Conservation (phyloP, 768 basidiomycete species). For the Hericium erinaceus region DNA sequence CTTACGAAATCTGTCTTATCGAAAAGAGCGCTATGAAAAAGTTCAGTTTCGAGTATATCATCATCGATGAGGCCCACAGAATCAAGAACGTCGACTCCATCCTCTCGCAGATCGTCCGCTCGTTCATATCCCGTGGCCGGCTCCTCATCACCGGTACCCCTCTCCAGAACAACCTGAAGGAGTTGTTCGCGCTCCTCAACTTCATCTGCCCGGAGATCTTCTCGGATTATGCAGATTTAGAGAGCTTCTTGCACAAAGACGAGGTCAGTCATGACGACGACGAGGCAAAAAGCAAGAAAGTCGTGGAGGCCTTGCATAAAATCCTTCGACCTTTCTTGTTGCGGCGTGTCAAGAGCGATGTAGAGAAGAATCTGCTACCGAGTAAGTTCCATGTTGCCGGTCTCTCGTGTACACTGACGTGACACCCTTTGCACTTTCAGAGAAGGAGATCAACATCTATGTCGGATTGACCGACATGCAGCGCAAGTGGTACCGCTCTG, state of each 20-base stretch:
- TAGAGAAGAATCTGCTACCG: conserved; percentile 91
- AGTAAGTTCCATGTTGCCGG: conserved; percentile 36
- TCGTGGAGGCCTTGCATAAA: conserved; percentile 95
- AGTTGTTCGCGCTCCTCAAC: conserved; percentile 85
- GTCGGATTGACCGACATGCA: conserved; percentile 97
- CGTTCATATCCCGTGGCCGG: conserved; percentile 82
- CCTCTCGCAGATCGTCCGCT: conserved; percentile 86
- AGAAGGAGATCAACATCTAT: conserved; percentile 99
- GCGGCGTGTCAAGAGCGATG: conserved; percentile 90
- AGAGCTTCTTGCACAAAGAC: conserved; percentile 90
- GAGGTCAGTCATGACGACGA: conserved; percentile 56
- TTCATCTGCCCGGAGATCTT: conserved; percentile 98
- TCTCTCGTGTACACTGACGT: neutral
- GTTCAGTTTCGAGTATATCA: conserved; percentile 95
- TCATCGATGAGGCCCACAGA: conserved; percentile 97
- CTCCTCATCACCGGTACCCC: conserved; percentile 96
- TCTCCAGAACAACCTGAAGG: conserved; percentile 93
- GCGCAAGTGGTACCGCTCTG: conserved; percentile 92
- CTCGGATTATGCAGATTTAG: conserved; percentile 83
- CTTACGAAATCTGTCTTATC: conserved; percentile 94
- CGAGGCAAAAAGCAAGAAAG: conserved; percentile 81
- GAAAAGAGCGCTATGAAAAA: conserved; percentile 91
- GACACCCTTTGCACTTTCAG: conserved; percentile 26
- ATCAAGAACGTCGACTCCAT: conserved; percentile 99
- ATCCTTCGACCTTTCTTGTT: conserved; percentile 93